These are phyloP conservation scores for slime mould (Dictyostelium discoideum) DNA, from an alignment of 78 protist genomes.

Conservation along the genomic window dicty_2.7 NC_007090.3:5102501-5103000, in stretches of 20 bases:
- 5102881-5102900: not conserved
- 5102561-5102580: constrained; percentile 44
- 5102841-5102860: not conserved
- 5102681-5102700: constrained; percentile 29
- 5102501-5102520: not conserved
- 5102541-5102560: constrained; percentile 64
- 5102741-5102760: not conserved
- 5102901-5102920: not conserved
- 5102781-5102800: not conserved
- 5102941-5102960: not conserved
- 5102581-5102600: constrained; percentile 16
- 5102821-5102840: not conserved
- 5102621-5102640: constrained; percentile 17
- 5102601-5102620: not conserved
- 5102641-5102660: constrained; percentile 11
- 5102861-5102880: not conserved
- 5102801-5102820: not conserved
- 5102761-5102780: not conserved
- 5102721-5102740: constrained; percentile 30
- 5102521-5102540: constrained; percentile 50
- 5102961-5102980: not conserved
- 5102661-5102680: constrained; percentile 22
- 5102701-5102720: constrained; percentile 13
- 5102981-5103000: not conserved
- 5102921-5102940: too few relatives aligned